Percentiles rank a stretch among this genome's conserved stretches.
Evolutionary conservation across 1,284 basidiomycete species (phyloP).

Genomic region (Tylopilus sp.): DNA sequence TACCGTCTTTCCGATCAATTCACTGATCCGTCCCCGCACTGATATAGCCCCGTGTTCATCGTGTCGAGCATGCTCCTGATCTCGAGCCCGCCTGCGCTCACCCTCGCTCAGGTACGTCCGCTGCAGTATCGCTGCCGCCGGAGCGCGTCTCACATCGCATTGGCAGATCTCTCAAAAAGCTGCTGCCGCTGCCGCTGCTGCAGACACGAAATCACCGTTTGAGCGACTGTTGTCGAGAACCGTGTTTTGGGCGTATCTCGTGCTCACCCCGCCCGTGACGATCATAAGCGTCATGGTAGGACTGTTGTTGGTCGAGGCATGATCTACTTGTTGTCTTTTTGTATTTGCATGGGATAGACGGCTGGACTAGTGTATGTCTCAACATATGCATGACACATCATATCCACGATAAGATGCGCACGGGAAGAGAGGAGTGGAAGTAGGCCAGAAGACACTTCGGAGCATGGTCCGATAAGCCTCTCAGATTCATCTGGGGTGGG

Average conservation of each 20-base stretch:
- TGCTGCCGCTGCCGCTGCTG: background rate
- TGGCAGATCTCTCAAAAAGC: constrained; percentile 33
- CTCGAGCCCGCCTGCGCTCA: constrained; percentile 85
- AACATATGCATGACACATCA: background rate
- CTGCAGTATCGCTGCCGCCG: too few relatives aligned
- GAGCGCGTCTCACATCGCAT: too few relatives aligned
- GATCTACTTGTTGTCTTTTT: background rate
- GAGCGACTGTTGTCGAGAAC: constrained; percentile 89
- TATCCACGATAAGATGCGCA: background rate
- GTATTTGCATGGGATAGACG: background rate
- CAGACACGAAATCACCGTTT: constrained; percentile 55
- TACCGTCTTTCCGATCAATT: constrained; percentile 44
- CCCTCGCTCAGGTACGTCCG: constrained; percentile 75
- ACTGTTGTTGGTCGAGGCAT: constrained; percentile 65
- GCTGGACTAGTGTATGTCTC: background rate
- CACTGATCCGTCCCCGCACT: constrained; percentile 11
- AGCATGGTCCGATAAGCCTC: too few relatives aligned
- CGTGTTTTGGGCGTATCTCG: constrained; percentile 86
- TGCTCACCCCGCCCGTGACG: constrained; percentile 85
- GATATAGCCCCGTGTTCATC: constrained; percentile 83
- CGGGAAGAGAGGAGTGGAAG: background rate
- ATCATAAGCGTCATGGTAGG: constrained; percentile 83
- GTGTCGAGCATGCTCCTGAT: constrained; percentile 82
- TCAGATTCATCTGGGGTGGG: too few relatives aligned
- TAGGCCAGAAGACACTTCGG: too few relatives aligned